Conservation (phyloP, 768 basidiomycete species). For the Phylloporus scabripes region DNA sequence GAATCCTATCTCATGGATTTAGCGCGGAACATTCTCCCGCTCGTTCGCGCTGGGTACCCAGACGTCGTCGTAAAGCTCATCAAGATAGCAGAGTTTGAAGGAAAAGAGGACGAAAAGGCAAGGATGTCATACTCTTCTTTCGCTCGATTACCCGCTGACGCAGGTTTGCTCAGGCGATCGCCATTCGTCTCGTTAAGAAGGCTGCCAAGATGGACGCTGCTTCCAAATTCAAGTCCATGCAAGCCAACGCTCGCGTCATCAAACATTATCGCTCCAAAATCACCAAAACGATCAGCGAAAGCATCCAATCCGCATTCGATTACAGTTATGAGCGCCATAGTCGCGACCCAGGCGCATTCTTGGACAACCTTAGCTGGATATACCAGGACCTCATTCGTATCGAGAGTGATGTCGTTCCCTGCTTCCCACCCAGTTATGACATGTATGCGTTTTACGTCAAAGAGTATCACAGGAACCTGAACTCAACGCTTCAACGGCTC, state of each 20-base stretch:
- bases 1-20: conserved; percentile 80
- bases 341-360: conserved; percentile 63
- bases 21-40: conserved; percentile 68
- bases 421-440: conserved; percentile 91
- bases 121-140: neutral
- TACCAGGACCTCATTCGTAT: conserved; percentile 95
- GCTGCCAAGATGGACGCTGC: conserved; percentile 90
- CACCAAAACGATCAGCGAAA: conserved; percentile 69
- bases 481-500: conserved; percentile 65
- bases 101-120: conserved; percentile 91
- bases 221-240: conserved; percentile 88
- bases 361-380: conserved; percentile 80
- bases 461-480: conserved; percentile 85
- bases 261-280: conserved; percentile 95
- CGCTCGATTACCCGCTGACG: neutral
- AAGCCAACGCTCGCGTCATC: conserved; percentile 86
- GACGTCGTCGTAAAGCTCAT: conserved; percentile 88
- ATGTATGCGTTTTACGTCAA: conserved; percentile 79
- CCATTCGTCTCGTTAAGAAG: conserved; percentile 90
- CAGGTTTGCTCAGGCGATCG: conserved; percentile 64
- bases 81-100: conserved; percentile 93
- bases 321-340: conserved; percentile 57
- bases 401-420: conserved; percentile 81
- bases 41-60: conserved; percentile 72
- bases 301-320: conserved; percentile 69